Evolutionary conservation across 805 yeast genomes (phyloP).

Genomic region (Metschnikowia vanudenii): DNA sequence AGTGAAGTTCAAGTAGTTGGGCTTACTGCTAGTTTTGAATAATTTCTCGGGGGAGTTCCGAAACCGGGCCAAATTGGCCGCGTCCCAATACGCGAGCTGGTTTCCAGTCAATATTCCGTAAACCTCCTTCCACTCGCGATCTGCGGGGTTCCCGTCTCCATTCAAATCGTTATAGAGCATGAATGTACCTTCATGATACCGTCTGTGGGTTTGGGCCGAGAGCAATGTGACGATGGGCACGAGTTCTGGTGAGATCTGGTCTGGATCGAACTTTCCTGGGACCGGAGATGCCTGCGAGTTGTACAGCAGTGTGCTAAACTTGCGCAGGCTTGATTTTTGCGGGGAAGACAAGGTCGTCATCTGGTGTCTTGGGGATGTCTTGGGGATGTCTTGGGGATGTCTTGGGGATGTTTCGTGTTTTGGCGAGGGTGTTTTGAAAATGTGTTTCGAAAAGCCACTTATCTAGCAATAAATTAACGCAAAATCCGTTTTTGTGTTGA

Average conservation of each 20-base stretch:
- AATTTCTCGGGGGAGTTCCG: constrained; percentile 52
- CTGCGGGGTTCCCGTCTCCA: constrained; percentile 83
- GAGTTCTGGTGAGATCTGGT: constrained; percentile 46
- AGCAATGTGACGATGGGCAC: constrained; percentile 72
- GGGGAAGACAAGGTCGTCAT: constrained; percentile 7
- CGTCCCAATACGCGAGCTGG: constrained; percentile 91
- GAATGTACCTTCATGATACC: constrained; percentile 74
- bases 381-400: background rate
- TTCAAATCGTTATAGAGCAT: constrained; percentile 69
- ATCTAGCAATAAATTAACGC: too few species aligned
- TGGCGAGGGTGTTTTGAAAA: too few species aligned
- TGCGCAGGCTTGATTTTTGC: constrained; percentile 5
- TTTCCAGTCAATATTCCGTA: constrained; percentile 90
- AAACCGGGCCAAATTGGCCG: constrained; percentile 56
- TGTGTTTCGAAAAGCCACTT: too few species aligned
- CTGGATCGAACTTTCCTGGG: constrained; percentile 10
- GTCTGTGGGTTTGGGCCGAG: constrained; percentile 71
- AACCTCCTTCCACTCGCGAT: constrained; percentile 87
- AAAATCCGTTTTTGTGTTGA: too few species aligned
- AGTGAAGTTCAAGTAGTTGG: constrained; percentile 85
- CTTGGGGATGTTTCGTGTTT: background rate
- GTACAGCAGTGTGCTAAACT: background rate
- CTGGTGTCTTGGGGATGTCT: too few species aligned
- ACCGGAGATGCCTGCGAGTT: background rate
- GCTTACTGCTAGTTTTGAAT: constrained; percentile 63